phyloP scores from a whole-genome alignment of 2,329 filamentous ascomycete species.

The Penicillium sp. region DNA sequence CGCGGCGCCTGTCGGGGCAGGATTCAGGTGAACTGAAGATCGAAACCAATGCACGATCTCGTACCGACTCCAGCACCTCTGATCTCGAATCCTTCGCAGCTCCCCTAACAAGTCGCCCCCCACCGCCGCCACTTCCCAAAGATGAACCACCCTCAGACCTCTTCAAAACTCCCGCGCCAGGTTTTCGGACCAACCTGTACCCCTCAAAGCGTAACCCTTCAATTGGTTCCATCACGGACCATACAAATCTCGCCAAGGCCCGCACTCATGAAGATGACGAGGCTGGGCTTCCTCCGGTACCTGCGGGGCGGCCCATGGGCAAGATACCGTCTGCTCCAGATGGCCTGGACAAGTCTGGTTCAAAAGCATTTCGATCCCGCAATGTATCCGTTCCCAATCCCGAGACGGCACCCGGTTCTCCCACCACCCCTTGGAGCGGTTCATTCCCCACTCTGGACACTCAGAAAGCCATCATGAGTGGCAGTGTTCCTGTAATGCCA shows the following conservation, averaged over 20 bases:
- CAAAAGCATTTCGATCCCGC: constrained; percentile 70
- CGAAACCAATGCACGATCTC: constrained; percentile 61
- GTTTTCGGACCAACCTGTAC: constrained; percentile 20
- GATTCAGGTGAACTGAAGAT: constrained; percentile 85
- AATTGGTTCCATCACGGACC: constrained; percentile 37
- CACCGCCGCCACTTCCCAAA: constrained; percentile 31
- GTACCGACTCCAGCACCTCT: constrained; percentile 16
- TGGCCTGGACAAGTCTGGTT: constrained; percentile 65
- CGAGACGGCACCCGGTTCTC: constrained; percentile 66
- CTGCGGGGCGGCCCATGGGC: constrained; percentile 35
- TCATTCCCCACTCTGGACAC: constrained; percentile 58
- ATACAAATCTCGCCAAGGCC: constrained; percentile 44
- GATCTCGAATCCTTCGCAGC: constrained; percentile 30
- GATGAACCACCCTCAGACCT: constrained; percentile 25
- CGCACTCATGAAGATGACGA: constrained; percentile 48
- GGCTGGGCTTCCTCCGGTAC: constrained; percentile 30
- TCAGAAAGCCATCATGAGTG: constrained; percentile 50
- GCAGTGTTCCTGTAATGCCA: constrained; percentile 61
- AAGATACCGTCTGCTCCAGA: constrained; percentile 44
- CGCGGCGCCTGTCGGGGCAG: constrained; percentile 75
- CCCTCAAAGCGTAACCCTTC: constrained; percentile 34
- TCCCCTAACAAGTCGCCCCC: constrained; percentile 22
- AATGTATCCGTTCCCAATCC: constrained; percentile 68
- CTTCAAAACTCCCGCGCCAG: constrained; percentile 14
- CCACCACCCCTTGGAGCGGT: constrained; percentile 71